These are phyloP conservation scores for Xylariaceae sp. DNA, from an alignment of 2,329 filamentous ascomycete species.

Conservation along the genomic window DNA sequence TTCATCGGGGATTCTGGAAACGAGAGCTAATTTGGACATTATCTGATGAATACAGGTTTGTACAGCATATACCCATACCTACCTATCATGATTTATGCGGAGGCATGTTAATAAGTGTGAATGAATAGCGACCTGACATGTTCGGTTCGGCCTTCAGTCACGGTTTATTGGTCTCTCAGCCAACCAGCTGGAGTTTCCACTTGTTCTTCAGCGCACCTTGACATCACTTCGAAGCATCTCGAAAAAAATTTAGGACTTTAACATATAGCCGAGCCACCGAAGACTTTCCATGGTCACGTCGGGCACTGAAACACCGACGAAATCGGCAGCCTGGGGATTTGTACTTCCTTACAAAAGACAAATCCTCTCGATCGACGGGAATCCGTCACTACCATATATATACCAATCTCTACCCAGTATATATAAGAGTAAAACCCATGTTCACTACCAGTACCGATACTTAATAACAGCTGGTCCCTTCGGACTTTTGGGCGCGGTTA, in stretches of 20 bases:
- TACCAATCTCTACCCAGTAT: too few relatives aligned
- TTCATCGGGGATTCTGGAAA: background rate
- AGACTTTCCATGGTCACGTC: background rate
- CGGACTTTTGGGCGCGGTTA: background rate
- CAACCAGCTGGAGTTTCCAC: conserved; percentile 12
- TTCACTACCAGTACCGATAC: background rate
- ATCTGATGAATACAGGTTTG: too few relatives aligned
- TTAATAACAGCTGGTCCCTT: background rate
- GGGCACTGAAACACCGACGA: background rate
- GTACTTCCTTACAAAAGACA: background rate
- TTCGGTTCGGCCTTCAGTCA: background rate
- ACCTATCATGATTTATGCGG: too few relatives aligned
- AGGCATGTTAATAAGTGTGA: too few relatives aligned
- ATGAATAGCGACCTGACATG: conserved; percentile 8
- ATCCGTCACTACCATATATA: background rate
- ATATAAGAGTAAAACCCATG: too few relatives aligned
- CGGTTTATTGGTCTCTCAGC: conserved; percentile 11
- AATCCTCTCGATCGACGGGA: too few relatives aligned
- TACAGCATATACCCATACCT: too few relatives aligned
- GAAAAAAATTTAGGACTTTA: background rate
- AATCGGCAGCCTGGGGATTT: background rate
- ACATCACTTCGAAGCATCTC: background rate
- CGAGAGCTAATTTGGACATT: too few relatives aligned
- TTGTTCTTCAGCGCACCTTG: background rate
- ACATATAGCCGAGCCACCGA: conserved; percentile 13